Evolutionary conservation across 2,329 filamentous ascomycete species (phyloP).

Genomic region (Epicoccum nigrum): DNA sequence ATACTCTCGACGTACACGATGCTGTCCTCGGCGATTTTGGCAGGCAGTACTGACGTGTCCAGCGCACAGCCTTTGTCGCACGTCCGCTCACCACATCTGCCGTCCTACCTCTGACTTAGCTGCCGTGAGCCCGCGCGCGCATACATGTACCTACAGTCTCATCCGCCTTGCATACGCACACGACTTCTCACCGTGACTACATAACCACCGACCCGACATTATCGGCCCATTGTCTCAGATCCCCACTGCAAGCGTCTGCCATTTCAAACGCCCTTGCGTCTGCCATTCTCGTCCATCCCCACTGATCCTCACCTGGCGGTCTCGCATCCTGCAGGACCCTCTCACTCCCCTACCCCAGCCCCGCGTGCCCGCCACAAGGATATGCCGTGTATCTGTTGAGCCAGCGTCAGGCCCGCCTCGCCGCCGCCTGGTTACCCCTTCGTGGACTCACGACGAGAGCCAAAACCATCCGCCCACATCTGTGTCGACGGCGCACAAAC

Average conservation of each 20-base stretch:
- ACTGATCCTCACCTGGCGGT: neutral
- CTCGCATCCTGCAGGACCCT: too few relatives aligned
- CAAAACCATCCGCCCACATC: too few relatives aligned
- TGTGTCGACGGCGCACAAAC: too few relatives aligned
- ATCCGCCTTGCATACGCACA: slow-evolving; percentile 15
- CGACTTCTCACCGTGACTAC: neutral
- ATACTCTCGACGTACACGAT: slow-evolving; percentile 4
- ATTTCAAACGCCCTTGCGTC: slow-evolving; percentile 1
- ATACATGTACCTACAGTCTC: neutral
- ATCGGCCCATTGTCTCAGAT: slow-evolving; percentile 9
- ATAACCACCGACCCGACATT: too few relatives aligned
- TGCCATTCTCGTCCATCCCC: slow-evolving; percentile 3
- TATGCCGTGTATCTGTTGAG: slow-evolving; percentile 13
- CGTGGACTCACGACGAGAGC: too few relatives aligned
- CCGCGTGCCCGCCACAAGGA: slow-evolving; percentile 5
- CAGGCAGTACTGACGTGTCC: slow-evolving; percentile 15
- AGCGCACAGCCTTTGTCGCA: neutral
- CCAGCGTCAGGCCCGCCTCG: too few relatives aligned
- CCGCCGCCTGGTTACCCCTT: too few relatives aligned
- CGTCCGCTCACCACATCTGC: slow-evolving; percentile 7
- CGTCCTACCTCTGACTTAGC: slow-evolving; percentile 2
- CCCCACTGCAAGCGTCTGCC: too few relatives aligned
- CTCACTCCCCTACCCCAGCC: too few relatives aligned
- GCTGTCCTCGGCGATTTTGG: slow-evolving; percentile 8
- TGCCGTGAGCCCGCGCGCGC: neutral